Percentiles rank a stretch among this genome's conserved stretches.
phyloP scores from a whole-genome alignment of 148 eudicot genomes.

The Linanthus parryae region DNA sequence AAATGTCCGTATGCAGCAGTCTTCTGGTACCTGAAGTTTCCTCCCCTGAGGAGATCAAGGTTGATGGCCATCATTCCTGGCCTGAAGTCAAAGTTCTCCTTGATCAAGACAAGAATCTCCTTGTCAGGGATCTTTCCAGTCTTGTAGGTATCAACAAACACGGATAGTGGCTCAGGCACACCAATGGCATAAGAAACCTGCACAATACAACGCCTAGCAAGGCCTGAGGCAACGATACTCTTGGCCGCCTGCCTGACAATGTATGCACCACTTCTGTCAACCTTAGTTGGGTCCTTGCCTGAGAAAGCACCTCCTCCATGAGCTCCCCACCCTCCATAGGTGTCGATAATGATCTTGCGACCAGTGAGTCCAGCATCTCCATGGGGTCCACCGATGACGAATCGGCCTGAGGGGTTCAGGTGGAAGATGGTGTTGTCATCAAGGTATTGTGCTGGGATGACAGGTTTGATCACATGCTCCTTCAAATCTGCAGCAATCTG shows the following conservation, averaged over 20 bases:
- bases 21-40: conserved; percentile 9
- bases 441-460: conserved; percentile 14
- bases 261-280: conserved; percentile 17
- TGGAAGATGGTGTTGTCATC: conserved; percentile 13
- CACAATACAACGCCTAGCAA: conserved; percentile 14
- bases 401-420: conserved; percentile 13
- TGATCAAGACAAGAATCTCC: conserved; percentile 9
- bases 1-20: conserved; percentile 15
- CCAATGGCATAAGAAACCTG: conserved; percentile 19
- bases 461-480: conserved; percentile 13
- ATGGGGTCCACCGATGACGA: conserved; percentile 18
- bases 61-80: conserved; percentile 11
- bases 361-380: conserved; percentile 15
- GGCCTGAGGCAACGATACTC: conserved; percentile 12
- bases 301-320: conserved; percentile 22
- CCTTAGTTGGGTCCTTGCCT: conserved; percentile 19
- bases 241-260: conserved; percentile 14
- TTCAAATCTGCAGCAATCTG: conserved; percentile 8
- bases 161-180: conserved; percentile 17
- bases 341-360: conserved; percentile 14
- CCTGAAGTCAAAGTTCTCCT: conserved; percentile 17
- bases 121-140: conserved; percentile 10
- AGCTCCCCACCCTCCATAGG: conserved; percentile 19
- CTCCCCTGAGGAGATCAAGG: conserved; percentile 6
- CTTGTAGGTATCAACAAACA: conserved; percentile 14